Evolutionary conservation across 2,329 filamentous ascomycete genomes (phyloP), one percentile per base, ranked within the genome.

Genomic region (Fusarium hainanense): DNA sequence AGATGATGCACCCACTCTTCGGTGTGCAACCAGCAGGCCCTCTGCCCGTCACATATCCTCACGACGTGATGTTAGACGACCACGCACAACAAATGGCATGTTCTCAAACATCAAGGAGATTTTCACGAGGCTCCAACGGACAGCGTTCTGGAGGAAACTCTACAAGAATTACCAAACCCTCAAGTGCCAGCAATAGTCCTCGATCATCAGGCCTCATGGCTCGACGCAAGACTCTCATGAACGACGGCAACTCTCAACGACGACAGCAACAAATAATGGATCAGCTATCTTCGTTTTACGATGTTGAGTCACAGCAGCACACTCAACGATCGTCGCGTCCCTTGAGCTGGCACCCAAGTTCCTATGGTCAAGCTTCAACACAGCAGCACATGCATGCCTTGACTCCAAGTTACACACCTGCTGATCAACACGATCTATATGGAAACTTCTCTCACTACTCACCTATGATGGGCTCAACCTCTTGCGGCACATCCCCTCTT

Each of bases 281-380:
- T 61, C 81, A 85, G 62, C 75, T 82, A 27, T 68, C 73, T 41
- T 50, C 72, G 42, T 73, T 70, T 47, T 75, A 76, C 54, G 66
- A 77, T 20, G 55, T 69, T 2, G 72, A 72, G 37, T 65, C 48
- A 40, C 63, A 67, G 30, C 66, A 72, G 60, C 34, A 70, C 44
- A 37, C 34, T 32, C 59, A 67, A 37, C 78, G 80, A 74, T 79
- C 83, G 41, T 80, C 80, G 54, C 86, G 92, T 43, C 91, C 92
- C 8, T 82, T 92, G 47, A 93, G 91, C 82, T 94, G 92, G 92
- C 92, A 94, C 77, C 90, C 91, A 4, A 86, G 87, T 23, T 87
- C 90, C 12, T 83, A 87, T 61, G 78, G 82, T 21, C 78, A 77
- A 46, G 77, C 79, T 49, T 79, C 82, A 54, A 75, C 78, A 43